These are phyloP conservation scores for Fragaria vesca DNA, from an alignment of 306 rosid species.

Conservation along the genomic window DNA sequence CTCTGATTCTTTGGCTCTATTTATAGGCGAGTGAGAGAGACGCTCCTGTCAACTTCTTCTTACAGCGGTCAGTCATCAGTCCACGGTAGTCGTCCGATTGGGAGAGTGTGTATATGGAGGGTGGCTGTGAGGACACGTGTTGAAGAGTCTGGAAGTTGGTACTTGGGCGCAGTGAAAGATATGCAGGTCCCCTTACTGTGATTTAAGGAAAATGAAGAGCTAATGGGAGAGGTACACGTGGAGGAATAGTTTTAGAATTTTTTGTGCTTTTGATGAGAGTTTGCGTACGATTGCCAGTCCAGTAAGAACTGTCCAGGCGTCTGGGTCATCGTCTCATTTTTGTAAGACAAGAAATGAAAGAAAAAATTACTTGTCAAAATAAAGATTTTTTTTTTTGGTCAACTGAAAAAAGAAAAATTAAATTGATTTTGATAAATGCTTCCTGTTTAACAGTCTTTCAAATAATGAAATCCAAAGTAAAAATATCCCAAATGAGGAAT, in stretches of 20 bases:
- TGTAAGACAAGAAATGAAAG: too few species aligned
- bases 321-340: neutral
- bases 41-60: constrained; percentile 16
- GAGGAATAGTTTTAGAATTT: neutral
- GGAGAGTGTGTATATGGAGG: constrained; percentile 15
- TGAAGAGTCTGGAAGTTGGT: neutral
- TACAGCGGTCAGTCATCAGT: constrained; percentile 23
- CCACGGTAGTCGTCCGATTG: constrained; percentile 26
- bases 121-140: neutral
- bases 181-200: neutral
- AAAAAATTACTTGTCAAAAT: too few species aligned
- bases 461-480: too few species aligned
- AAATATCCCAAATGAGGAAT: too few species aligned
- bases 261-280: neutral
- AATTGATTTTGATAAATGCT: too few species aligned
- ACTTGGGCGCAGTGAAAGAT: too few species aligned
- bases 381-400: too few species aligned
- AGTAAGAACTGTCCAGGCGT: neutral
- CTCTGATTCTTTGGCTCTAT: neutral
- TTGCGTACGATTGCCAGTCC: neutral
- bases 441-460: too few species aligned
- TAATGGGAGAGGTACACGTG: neutral
- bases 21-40: neutral
- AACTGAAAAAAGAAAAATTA: too few species aligned
- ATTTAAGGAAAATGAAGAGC: neutral